These are phyloP conservation scores for Candida sanyaensis DNA, from an alignment of 1,139 yeast genomes.

Conservation along the genomic window DNA sequence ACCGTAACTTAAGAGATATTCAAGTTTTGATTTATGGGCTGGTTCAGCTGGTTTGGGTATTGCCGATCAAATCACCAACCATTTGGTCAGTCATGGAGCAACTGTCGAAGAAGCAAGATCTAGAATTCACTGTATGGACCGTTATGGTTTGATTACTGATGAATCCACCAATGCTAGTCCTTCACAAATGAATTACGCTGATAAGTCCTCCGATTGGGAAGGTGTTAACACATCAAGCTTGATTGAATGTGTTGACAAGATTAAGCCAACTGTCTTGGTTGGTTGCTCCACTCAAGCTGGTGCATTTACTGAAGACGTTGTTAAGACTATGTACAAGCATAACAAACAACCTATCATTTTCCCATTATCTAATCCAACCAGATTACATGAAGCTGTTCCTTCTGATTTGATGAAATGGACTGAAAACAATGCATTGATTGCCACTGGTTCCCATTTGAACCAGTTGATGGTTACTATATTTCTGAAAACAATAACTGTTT, in stretches of 20 bases:
- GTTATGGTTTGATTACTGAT: constrained; percentile 74
- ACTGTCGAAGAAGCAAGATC: constrained; percentile 71
- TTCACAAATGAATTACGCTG: constrained; percentile 76
- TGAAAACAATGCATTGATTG: constrained; percentile 84
- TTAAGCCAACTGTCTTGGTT: constrained; percentile 87
- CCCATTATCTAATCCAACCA: constrained; percentile 97
- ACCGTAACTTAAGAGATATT: constrained; percentile 66
- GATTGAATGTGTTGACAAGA: constrained; percentile 64
- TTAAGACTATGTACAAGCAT: constrained; percentile 86
- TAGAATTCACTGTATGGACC: constrained; percentile 77
- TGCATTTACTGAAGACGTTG: constrained; percentile 85
- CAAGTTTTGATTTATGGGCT: constrained; percentile 79
- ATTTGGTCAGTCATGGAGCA: constrained; percentile 80
- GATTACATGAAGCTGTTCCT: constrained; percentile 92
- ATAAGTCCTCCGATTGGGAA: constrained; percentile 69
- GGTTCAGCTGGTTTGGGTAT: constrained; percentile 97
- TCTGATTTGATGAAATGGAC: constrained; percentile 92
- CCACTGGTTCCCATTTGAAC: constrained; percentile 97
- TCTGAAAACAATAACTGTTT: constrained; percentile 96
- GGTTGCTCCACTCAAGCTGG: constrained; percentile 98
- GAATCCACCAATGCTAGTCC: constrained; percentile 58
- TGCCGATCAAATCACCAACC: constrained; percentile 89
- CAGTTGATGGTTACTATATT: constrained; percentile 83
- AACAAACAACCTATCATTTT: constrained; percentile 87
- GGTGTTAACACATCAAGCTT: constrained; percentile 70